These are phyloP conservation scores for Chalciporus sp. DNA, from an alignment of 1,284 basidiomycete genomes.

Conservation along the genomic window DNA sequence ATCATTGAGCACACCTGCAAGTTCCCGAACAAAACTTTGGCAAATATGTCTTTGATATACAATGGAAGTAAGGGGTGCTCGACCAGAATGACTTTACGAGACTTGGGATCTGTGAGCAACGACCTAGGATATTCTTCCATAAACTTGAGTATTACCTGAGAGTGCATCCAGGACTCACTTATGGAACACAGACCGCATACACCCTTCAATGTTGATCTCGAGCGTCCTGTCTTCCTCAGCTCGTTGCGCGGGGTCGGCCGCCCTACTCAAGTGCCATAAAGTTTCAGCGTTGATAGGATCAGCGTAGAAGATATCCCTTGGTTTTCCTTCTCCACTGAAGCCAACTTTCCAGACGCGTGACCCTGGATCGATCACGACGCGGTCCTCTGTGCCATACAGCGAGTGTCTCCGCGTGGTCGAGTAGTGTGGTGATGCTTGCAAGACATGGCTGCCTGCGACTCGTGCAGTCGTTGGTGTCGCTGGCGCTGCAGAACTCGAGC, in stretches of 20 bases:
- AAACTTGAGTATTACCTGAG: conserved; percentile 6
- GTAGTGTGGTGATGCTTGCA: conserved; percentile 77
- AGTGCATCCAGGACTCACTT: conserved; percentile 60
- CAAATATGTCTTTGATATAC: conserved; percentile 86
- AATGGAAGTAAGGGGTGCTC: conserved; percentile 89
- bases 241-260: conserved; percentile 54
- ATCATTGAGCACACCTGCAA: conserved; percentile 63
- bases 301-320: conserved; percentile 73
- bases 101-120: conserved; percentile 90
- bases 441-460: conserved; percentile 44
- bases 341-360: conserved; percentile 87
- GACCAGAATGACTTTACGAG: conserved; percentile 89
- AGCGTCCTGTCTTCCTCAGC: conserved; percentile 74
- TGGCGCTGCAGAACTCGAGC: conserved; percentile 20
- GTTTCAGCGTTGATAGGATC: conserved; percentile 42
- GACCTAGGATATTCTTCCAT: conserved; percentile 52
- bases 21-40: conserved; percentile 87
- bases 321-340: conserved; percentile 86
- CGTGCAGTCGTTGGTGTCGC: conserved; percentile 57
- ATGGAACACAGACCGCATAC: conserved; percentile 79
- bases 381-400: conserved; percentile 85
- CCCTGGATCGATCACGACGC: conserved; percentile 83
- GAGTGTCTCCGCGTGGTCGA: conserved; percentile 75
- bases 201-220: conserved; percentile 66
- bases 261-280: conserved; percentile 64